A percentile compares a stretch with the other conserved stretches of the same genome.
Evolutionary conservation across 805 yeast species (phyloP).

Genomic region (Hermanozyma aechmeae): DNA sequence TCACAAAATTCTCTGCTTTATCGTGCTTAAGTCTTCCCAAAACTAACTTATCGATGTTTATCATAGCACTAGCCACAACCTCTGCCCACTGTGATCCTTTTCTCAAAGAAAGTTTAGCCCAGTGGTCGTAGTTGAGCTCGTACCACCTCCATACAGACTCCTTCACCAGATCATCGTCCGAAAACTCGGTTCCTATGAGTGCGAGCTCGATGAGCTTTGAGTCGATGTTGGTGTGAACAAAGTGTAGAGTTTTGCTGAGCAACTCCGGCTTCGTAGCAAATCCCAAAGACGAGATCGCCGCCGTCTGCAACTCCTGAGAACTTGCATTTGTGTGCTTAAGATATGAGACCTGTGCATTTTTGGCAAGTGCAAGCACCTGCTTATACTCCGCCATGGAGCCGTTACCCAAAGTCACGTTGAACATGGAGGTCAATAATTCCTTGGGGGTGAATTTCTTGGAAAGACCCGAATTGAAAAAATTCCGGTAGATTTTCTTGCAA

Average conservation of each 20-base stretch:
- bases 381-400: conserved; percentile 47
- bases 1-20: conserved; percentile 20
- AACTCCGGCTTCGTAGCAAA: conserved; percentile 37
- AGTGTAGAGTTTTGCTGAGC: conserved; percentile 46
- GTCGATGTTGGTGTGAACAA: conserved; percentile 48
- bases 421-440: conserved; percentile 36
- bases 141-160: conserved; percentile 50
- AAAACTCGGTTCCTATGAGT: conserved; percentile 42
- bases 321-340: conserved; percentile 25
- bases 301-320: conserved; percentile 38
- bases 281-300: conserved; percentile 48
- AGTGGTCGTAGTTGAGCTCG: conserved; percentile 38
- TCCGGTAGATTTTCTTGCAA: conserved; percentile 35
- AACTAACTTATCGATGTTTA: conserved; percentile 32
- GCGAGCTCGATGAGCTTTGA: conserved; percentile 45
- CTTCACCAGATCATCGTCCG: conserved; percentile 19
- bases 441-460: conserved; percentile 39
- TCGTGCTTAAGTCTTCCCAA: conserved; percentile 23
- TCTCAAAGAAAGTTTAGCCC: conserved; percentile 40
- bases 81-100: conserved; percentile 37
- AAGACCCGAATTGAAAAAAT: conserved; percentile 40
- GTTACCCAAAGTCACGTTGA: conserved; percentile 31
- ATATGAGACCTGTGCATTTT: conserved; percentile 38
- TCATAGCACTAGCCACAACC: conserved; percentile 36
- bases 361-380: conserved; percentile 44